Evolutionary conservation across 164 flowering plant genomes (phyloP), one percentile per base, ranked within the genome.

Genomic region (Macadamia integrifolia): DNA sequence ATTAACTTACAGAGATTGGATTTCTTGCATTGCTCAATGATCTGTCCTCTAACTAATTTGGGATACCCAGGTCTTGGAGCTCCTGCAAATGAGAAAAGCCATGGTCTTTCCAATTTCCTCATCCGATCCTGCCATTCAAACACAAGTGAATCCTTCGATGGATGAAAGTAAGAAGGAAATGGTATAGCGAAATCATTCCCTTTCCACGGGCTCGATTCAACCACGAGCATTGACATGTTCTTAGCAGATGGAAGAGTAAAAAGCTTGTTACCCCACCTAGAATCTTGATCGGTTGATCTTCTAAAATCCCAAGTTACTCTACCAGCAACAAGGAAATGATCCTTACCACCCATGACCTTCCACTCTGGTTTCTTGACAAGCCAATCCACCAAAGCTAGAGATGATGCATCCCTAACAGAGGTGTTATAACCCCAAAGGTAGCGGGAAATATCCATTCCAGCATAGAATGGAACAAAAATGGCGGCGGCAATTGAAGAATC

Each of bases 121-220:
- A 93, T 88, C 57, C 97, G 76, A 23, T 85, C 88, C 79, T 93
- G 98, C 98, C 98, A 93, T 35, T 10, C 55, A 50, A 86, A 79
- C 55, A 91, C 97, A 44, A 91, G 92, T 14, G 78, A 79, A 74
- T 93, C 97, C 78, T 82, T 87, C n/a, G 92, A 89, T 0, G 98
- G 98, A 74, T 93, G 98, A 74, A 93, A 93, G 77, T 93, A 93
- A 1, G 98, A 89, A 9, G 98, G 98, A 67, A 89, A 93, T 8
- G 98, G 98, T 57, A 93, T 89, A 6, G 80, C 98, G 66, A 85
- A 93, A 77, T 93, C 98, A 74, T 93, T 93, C 0, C 82, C 83
- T 75, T 87, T 85, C 98, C 97, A 91, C 0, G 98, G 93, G 74
- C 98, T 93, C 1, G 98, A 88, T 71, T 93, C 98, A 29, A 91